phyloP scores from a whole-genome alignment of 2,329 filamentous ascomycete genomes.

The Xylaria sp. region DNA sequence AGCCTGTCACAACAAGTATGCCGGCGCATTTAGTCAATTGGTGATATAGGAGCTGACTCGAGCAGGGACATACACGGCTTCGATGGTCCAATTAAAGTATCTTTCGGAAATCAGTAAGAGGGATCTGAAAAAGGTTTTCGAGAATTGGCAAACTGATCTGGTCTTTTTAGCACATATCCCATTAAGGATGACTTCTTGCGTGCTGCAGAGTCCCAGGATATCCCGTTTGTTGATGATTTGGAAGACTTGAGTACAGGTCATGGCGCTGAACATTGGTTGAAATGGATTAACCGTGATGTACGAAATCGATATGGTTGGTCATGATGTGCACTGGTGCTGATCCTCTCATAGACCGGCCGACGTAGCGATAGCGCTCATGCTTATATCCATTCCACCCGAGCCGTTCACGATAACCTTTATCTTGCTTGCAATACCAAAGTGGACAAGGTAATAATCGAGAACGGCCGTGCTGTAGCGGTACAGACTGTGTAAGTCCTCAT shows the following conservation, averaged over 20 bases:
- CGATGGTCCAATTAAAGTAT: conserved; percentile 84
- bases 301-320: conserved; percentile 30
- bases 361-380: conserved; percentile 81
- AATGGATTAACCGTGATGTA: conserved; percentile 81
- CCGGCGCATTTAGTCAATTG: background rate
- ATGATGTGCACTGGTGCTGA: background rate
- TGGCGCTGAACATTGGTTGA: conserved; percentile 84
- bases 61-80: conserved; percentile 75
- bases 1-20: conserved; percentile 66
- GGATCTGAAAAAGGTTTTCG: background rate
- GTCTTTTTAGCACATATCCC: conserved; percentile 68
- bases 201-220: conserved; percentile 77
- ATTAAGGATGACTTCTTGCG: conserved; percentile 84
- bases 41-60: conserved; percentile 28
- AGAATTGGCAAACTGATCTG: conserved; percentile 22
- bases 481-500: conserved; percentile 65
- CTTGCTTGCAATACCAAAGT: conserved; percentile 80
- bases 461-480: conserved; percentile 76
- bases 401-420: conserved; percentile 76
- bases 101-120: conserved; percentile 75
- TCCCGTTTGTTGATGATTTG: conserved; percentile 78
- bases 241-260: conserved; percentile 75
- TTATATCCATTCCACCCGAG: conserved; percentile 79
- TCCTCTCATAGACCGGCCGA: conserved; percentile 64
- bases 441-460: conserved; percentile 79